Conservation (phyloP, 768 basidiomycete species). For the Tricholoma matsutake region DNA sequence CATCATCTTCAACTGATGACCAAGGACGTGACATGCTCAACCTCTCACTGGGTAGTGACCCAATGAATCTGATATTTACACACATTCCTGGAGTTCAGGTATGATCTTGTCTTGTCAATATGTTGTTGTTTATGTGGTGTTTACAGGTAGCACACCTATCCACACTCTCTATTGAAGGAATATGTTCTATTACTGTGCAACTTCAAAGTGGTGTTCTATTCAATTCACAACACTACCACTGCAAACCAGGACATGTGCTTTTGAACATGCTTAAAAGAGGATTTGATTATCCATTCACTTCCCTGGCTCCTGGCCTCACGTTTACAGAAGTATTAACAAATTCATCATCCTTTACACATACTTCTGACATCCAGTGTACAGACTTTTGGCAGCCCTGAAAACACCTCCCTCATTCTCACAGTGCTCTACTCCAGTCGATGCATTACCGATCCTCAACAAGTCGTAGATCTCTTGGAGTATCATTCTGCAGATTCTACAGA, state of each 20-base stretch:
- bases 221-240: neutral
- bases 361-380: neutral
- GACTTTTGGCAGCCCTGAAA: neutral
- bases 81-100: neutral
- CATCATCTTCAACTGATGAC: neutral
- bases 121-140: neutral
- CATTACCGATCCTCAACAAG: neutral
- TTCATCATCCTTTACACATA: neutral
- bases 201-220: neutral
- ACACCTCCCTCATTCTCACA: neutral
- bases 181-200: neutral
- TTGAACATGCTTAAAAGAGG: neutral
- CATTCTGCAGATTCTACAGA: neutral
- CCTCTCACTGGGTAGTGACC: neutral
- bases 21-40: neutral
- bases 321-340: neutral
- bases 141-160: neutral
- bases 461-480: neutral
- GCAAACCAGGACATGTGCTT: neutral
- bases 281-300: neutral
- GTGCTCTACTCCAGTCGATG: neutral
- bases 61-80: neutral
- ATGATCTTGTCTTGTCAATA: neutral
- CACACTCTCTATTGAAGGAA: neutral
- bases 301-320: no score